Evolutionary conservation across 2,329 filamentous ascomycete species (phyloP).

Genomic region (Penicillium sp.): DNA sequence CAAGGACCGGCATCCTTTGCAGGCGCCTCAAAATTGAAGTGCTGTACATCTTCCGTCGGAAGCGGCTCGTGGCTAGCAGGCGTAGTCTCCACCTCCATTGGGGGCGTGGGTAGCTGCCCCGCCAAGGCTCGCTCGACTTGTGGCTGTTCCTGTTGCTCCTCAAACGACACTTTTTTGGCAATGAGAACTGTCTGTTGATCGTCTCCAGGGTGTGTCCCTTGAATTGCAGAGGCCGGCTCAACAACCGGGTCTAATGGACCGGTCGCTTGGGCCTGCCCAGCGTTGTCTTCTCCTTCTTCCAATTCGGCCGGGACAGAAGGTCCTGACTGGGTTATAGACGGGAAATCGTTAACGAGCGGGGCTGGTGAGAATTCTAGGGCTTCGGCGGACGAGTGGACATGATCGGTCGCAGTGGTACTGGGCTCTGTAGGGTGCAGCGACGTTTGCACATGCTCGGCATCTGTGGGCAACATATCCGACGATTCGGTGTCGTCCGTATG

Average conservation of each 20-base stretch:
- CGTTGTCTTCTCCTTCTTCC: neutral
- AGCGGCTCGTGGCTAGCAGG: neutral
- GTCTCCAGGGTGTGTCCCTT: neutral
- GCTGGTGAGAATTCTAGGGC: neutral
- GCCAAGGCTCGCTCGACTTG: neutral
- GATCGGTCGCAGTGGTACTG: neutral
- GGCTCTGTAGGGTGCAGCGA: neutral
- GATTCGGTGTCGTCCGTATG: neutral
- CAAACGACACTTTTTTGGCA: neutral
- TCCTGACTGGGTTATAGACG: neutral
- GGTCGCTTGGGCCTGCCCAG: neutral
- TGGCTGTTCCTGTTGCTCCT: neutral
- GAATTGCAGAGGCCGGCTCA: neutral
- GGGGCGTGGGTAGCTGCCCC: neutral
- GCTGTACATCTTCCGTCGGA: neutral
- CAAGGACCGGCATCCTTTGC: conserved; percentile 38
- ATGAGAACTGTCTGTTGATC: neutral
- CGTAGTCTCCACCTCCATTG: neutral
- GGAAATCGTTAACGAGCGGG: neutral
- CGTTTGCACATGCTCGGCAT: neutral
- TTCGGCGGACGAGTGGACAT: neutral
- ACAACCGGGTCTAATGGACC: neutral
- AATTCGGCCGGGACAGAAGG: neutral
- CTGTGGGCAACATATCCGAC: neutral
- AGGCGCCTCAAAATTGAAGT: conserved; percentile 5